Conservation (phyloP, 2,329 filamentous ascomycete species). For the Aspergillus persii region DNA sequence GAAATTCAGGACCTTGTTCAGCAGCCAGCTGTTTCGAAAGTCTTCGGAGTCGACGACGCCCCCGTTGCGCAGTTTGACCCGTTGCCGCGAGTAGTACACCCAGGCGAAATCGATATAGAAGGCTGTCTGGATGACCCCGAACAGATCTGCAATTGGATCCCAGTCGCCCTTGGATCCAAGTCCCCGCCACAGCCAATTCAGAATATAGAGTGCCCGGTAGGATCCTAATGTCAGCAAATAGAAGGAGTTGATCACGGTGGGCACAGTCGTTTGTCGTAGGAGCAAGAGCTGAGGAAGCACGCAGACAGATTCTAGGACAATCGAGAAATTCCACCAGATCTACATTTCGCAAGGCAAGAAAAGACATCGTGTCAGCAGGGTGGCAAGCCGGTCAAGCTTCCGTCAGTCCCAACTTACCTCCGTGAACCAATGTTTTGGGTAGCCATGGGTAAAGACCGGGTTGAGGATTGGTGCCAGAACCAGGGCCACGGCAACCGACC, state of each 20-base stretch:
- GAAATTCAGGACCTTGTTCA: slow-evolving; percentile 70
- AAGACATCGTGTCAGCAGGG: background rate
- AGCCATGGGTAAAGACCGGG: slow-evolving; percentile 64
- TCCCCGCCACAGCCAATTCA: slow-evolving; percentile 81
- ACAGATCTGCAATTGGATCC: slow-evolving; percentile 74
- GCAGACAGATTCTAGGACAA: slow-evolving; percentile 87
- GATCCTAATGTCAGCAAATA: slow-evolving; percentile 85
- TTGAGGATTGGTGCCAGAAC: slow-evolving; percentile 70
- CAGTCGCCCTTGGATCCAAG: slow-evolving; percentile 59
- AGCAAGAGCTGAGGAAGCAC: slow-evolving; percentile 88
- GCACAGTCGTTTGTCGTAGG: slow-evolving; percentile 89
- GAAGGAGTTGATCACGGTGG: slow-evolving; percentile 94
- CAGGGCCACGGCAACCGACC: slow-evolving; percentile 64
- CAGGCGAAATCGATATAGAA: slow-evolving; percentile 93
- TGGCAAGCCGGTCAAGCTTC: background rate
- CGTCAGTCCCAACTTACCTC: slow-evolving; percentile 33
- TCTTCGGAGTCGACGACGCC: slow-evolving; percentile 90
- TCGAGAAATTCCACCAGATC: slow-evolving; percentile 83
- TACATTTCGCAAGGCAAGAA: slow-evolving; percentile 35
- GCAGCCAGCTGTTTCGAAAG: slow-evolving; percentile 77
- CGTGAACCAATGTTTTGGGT: slow-evolving; percentile 33
- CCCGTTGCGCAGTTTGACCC: slow-evolving; percentile 86
- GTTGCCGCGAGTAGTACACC: slow-evolving; percentile 92
- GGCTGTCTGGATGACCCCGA: slow-evolving; percentile 83
- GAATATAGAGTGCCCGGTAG: slow-evolving; percentile 83